These are phyloP conservation scores for Asparagopsis taxiformis DNA, from an alignment of 31 red algal species.

Conservation along the genomic window DNA sequence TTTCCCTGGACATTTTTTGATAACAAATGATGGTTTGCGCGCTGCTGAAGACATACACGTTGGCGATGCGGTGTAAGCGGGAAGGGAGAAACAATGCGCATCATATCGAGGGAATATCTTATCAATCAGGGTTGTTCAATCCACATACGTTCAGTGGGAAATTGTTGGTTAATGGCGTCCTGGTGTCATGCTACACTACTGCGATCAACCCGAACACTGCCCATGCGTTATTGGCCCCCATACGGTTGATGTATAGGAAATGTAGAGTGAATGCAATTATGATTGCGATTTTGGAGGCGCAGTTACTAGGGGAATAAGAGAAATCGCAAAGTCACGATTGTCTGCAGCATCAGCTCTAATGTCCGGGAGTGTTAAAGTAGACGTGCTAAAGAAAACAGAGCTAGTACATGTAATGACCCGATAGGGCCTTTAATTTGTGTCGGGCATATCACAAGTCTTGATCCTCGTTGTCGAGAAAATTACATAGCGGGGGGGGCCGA, in stretches of 20 bases:
- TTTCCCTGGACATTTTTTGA: constrained; percentile 51
- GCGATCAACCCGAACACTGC: constrained; percentile 21
- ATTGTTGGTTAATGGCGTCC: constrained; percentile 45
- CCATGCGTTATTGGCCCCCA: constrained; percentile 37
- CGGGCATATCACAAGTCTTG: too few species aligned
- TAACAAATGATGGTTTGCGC: neutral
- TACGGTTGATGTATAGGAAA: constrained; percentile 10
- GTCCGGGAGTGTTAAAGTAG: too few species aligned
- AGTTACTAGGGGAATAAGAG: too few species aligned
- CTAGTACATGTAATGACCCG: too few species aligned
- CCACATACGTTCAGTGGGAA: constrained; percentile 63
- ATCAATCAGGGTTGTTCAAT: constrained; percentile 36
- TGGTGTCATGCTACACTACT: constrained; percentile 52
- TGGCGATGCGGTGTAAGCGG: constrained; percentile 21
- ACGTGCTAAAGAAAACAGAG: too few species aligned
- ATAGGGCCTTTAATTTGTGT: too few species aligned
- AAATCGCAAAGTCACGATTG: too few species aligned
- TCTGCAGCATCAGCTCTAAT: too few species aligned
- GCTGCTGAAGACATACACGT: constrained; percentile 4
- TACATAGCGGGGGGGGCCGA: too few species aligned
- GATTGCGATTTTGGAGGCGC: too few species aligned
- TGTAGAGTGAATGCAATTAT: too few species aligned
- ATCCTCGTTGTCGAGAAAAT: too few species aligned
- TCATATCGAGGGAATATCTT: neutral
- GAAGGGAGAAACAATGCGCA: constrained; percentile 6